Base-by-base conservation (phyloP, 805 yeast genomes). In the Wickerhamiella vanderwaltii region DNA sequence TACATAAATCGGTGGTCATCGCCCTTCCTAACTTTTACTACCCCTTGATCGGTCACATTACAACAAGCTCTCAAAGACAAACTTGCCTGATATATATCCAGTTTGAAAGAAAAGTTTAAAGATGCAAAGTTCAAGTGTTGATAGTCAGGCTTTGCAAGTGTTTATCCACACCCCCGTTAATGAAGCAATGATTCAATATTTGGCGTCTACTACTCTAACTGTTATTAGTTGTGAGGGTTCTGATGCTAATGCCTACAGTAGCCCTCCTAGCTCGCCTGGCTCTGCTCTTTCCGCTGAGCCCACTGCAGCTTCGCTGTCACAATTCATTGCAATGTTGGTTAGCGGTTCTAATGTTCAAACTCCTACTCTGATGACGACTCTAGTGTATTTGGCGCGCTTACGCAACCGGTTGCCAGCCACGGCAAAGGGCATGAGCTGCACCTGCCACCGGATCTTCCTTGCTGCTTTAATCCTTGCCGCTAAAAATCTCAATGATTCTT, bases 381-480 rank as follows among this genome's bases (percentile, higher is more conserved):
- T 87, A 42, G 87, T 86, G 12, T 88, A 84, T 59, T 66, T 88
- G 46, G 76, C 79, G 43, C 79, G 85, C 50, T 68, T 91, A 51
- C 74, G 88, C 51, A 71, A 73, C 41, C 69, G 79, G 6, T 70
- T 88, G 41, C 97, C 97, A 2, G 73, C 83, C 22, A 81, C 82
- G 58, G 91, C 95, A 9, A 73, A 79, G 45, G 97, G 97, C 13
- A 85, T 87, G 71, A 58, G 69, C 41, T 81, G 96, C 41, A 86
- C 97, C 6, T 73, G 93, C 56, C 98, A 88, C 65, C 71, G 97
- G 46, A 83, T 88, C 44, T 91, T 88, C 51, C 65, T 88, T 40
- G 95, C 96, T 0, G 75, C 95, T 34, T 68, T 88, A 43, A 84
- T 88, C 33, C 63, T 91, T 37, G 82, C 94, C n/a, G 95, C 97